Evolutionary conservation across 495 filamentous ascomycete species (phyloP).

Genomic region (Aspergillus bertholletiae): DNA sequence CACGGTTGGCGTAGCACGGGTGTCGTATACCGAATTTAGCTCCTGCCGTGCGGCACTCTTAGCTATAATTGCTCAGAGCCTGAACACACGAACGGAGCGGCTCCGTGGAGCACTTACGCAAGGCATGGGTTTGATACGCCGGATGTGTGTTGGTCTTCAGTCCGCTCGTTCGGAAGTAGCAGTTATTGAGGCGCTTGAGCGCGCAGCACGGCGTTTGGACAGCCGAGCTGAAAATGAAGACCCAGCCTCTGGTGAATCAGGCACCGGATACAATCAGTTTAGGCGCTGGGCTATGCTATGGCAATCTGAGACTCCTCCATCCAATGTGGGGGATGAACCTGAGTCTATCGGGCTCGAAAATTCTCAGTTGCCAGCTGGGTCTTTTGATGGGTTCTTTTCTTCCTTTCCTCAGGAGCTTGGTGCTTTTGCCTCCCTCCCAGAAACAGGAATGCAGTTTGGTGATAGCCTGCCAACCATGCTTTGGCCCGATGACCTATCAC

Average conservation of each 20-base stretch:
- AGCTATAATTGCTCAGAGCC: conserved; percentile 45
- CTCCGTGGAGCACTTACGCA: conserved; percentile 44
- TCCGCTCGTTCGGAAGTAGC: conserved; percentile 48
- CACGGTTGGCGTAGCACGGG: conserved; percentile 45
- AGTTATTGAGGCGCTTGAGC: conserved; percentile 49
- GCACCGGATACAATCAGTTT: conserved; percentile 8
- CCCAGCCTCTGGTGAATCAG: neutral
- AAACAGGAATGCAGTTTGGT: neutral
- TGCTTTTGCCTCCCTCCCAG: conserved; percentile 15
- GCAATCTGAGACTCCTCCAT: neutral
- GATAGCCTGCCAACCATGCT: neutral
- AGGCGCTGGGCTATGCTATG: conserved; percentile 14
- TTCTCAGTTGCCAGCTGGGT: neutral
- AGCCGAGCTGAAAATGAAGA: conserved; percentile 30
- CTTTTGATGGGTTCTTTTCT: conserved; percentile 19
- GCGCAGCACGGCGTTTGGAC: conserved; percentile 45
- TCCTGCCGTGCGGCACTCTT: conserved; percentile 49
- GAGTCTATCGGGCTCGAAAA: neutral
- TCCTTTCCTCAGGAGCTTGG: conserved; percentile 17
- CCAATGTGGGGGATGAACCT: neutral
- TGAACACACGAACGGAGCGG: conserved; percentile 46
- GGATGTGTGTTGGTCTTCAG: conserved; percentile 49
- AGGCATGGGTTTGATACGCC: conserved; percentile 47
- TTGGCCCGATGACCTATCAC: neutral
- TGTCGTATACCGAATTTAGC: conserved; percentile 50